phyloP scores from a whole-genome alignment of 108 stramenopile genomes.

The Nitzschia sp. region DNA sequence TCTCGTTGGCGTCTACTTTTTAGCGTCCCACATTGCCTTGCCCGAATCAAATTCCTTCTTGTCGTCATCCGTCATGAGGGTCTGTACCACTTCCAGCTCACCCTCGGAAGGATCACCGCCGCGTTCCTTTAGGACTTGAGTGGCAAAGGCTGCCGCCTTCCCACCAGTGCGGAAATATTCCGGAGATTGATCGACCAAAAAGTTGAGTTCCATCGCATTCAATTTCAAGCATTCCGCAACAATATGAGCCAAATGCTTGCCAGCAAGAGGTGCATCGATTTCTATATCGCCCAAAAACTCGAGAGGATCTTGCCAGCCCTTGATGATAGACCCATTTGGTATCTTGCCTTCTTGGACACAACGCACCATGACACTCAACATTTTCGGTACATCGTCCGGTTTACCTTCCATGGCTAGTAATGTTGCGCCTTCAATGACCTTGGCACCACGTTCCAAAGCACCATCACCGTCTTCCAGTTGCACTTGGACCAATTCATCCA shows the following conservation, averaged over 20 bases:
- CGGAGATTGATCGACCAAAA: slow-evolving; percentile 58
- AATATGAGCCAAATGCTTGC: slow-evolving; percentile 56
- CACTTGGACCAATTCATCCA: slow-evolving; percentile 70
- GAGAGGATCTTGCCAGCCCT: slow-evolving; percentile 74
- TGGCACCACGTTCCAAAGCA: slow-evolving; percentile 62
- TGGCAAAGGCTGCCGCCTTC: slow-evolving; percentile 65
- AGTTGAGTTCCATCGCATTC: slow-evolving; percentile 45
- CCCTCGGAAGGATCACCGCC: slow-evolving; percentile 55
- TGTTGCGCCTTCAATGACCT: slow-evolving; percentile 58
- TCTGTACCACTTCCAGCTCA: slow-evolving; percentile 50
- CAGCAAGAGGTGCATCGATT: slow-evolving; percentile 83
- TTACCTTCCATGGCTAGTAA: slow-evolving; percentile 81
- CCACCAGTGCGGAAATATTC: slow-evolving; percentile 71
- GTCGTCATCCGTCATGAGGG: slow-evolving; percentile 78
- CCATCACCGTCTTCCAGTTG: slow-evolving; percentile 38
- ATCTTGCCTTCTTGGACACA: slow-evolving; percentile 58
- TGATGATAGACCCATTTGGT: slow-evolving; percentile 33
- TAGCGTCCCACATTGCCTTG: slow-evolving; percentile 19
- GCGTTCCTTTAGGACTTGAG: slow-evolving; percentile 50
- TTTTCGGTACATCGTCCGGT: slow-evolving; percentile 57
- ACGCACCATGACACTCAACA: slow-evolving; percentile 41
- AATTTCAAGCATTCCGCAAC: slow-evolving; percentile 56
- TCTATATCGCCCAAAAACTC: slow-evolving; percentile 77
- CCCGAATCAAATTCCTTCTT: slow-evolving; percentile 17
- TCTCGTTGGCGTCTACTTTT: background rate